Evolutionary conservation across 2,329 filamentous ascomycete species (phyloP).

Genomic region (Colletotrichum noveboracense): DNA sequence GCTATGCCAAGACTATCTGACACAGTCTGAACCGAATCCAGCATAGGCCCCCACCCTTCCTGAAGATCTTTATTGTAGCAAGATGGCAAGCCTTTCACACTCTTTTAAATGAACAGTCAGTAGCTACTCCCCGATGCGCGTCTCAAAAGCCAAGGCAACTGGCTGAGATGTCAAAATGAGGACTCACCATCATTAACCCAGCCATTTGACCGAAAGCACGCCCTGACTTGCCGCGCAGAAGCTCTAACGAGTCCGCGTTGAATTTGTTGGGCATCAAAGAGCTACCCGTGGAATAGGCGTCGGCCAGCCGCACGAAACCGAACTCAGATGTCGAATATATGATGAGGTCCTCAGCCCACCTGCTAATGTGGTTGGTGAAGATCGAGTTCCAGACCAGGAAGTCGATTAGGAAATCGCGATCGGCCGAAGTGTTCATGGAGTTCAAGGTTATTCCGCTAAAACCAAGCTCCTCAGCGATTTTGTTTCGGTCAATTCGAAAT

Average conservation of each 20-base stretch:
- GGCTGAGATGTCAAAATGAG: slow-evolving; percentile 28
- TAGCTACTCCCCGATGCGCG: slow-evolving; percentile 30
- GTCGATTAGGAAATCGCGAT: slow-evolving; percentile 77
- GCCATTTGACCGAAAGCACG: slow-evolving; percentile 54
- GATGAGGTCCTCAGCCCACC: slow-evolving; percentile 77
- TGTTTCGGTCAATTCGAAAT: slow-evolving; percentile 35
- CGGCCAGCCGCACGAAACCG: slow-evolving; percentile 26
- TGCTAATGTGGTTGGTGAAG: slow-evolving; percentile 73
- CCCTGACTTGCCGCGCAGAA: slow-evolving; percentile 36
- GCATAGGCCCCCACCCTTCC: slow-evolving; percentile 75
- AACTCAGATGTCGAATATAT: slow-evolving; percentile 42
- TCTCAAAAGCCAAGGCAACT: slow-evolving; percentile 8
- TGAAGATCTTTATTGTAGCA: slow-evolving; percentile 84
- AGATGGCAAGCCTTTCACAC: slow-evolving; percentile 65
- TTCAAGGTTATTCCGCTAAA: slow-evolving; percentile 74
- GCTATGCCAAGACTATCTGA: slow-evolving; percentile 77
- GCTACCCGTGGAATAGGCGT: slow-evolving; percentile 27
- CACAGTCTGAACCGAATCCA: slow-evolving; percentile 77
- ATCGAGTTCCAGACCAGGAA: slow-evolving; percentile 73
- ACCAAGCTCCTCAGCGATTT: slow-evolving; percentile 64
- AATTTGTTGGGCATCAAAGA: slow-evolving; percentile 27
- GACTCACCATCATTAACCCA: slow-evolving; percentile 61
- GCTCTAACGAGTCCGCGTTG: slow-evolving; percentile 28
- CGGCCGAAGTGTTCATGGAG: slow-evolving; percentile 72
- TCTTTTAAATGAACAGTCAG: slow-evolving; percentile 40